Evolutionary conservation across 257 asterid species (phyloP).

Genomic region (Fraxinus excelsior): DNA sequence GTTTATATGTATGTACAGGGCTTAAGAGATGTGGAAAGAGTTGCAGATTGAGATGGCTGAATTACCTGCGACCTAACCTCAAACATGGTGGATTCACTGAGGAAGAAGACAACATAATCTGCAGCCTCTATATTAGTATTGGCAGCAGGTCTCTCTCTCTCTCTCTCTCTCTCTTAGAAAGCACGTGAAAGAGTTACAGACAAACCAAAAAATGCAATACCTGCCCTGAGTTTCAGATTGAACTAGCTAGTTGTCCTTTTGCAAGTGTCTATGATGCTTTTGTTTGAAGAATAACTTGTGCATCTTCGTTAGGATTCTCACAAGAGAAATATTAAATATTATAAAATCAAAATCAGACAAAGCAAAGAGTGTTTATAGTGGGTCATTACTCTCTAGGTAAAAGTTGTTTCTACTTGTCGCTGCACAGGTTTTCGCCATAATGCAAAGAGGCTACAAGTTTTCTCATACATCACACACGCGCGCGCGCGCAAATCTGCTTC

Average conservation of each 20-base stretch:
- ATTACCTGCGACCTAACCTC: constrained; percentile 51
- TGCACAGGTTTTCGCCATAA: too few relatives aligned
- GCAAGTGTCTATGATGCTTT: constrained; percentile 31
- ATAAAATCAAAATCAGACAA: too few relatives aligned
- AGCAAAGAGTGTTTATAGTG: too few relatives aligned
- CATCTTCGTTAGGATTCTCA: neutral
- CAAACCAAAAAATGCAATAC: neutral
- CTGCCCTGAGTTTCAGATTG: neutral
- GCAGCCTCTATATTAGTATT: constrained; percentile 55
- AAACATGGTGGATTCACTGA: constrained; percentile 62
- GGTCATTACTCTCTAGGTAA: too few relatives aligned
- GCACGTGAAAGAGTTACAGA: neutral
- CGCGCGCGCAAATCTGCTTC: too few relatives aligned
- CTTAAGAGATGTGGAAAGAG: constrained; percentile 61
- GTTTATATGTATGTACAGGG: constrained; percentile 28
- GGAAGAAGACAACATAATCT: constrained; percentile 58
- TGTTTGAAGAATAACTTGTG: constrained; percentile 26
- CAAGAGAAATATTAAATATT: too few relatives aligned
- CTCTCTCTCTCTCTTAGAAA: constrained; percentile 5
- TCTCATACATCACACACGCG: too few relatives aligned
- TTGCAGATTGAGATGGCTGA: constrained; percentile 56
- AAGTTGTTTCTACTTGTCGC: too few relatives aligned
- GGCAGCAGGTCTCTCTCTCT: constrained; percentile 52
- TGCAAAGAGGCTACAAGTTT: too few relatives aligned
- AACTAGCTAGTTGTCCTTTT: constrained; percentile 37